Evolutionary conservation across 495 filamentous ascomycete genomes (phyloP), one percentile per base, ranked within the genome.

Genomic region (Xylaria flabelliformis): DNA sequence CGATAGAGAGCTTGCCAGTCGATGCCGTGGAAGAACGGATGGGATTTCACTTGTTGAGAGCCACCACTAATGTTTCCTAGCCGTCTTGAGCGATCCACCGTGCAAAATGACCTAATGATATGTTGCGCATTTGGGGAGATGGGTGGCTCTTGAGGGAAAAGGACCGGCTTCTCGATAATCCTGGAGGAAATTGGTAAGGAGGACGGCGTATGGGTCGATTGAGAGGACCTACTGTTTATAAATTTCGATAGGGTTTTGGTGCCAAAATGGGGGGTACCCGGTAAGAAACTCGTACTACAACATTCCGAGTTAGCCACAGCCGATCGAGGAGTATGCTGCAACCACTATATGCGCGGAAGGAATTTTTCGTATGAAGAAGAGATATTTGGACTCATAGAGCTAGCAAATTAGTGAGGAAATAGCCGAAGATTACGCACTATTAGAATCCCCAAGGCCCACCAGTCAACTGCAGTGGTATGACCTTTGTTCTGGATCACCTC

Each of bases 391-490:
- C 55, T 59, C 17, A 36, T 9, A n/a, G 1, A n/a, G 29, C 29
- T 9, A 26, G 26, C 26, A n/a, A n/a, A 61, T n/a, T 39, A 36
- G 10, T 17, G n/a, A 39, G 15, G 7, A 19, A 26, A 32, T 12
- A 10, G 21, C 19, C 4, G 26, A 10, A 41, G 7, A 59, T 59
- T 36, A 61, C 58, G 34, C n/a, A 61, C 58, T 61, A 98, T 93
- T 64, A 99, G 81, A 73, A 99, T 97, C 7, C 96, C 96, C 73
- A 98, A 85, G 8, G 96, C 97, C 96, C 96, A 99, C 96, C 96
- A 99, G 81, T 99, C 96, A n/a, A 99, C 96, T 0, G 96, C 95
- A 46, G 93, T 93, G 39, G 93, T 94, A 78, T 99, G 96, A 17
- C 94, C 95, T 77, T 94, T 95, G 79, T 94, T 97, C 74, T 95